Percentiles rank a stretch among this genome's conserved stretches.
phyloP scores from a whole-genome alignment of 1,139 yeast genomes.

The Casaregolazyma lundiana region DNA sequence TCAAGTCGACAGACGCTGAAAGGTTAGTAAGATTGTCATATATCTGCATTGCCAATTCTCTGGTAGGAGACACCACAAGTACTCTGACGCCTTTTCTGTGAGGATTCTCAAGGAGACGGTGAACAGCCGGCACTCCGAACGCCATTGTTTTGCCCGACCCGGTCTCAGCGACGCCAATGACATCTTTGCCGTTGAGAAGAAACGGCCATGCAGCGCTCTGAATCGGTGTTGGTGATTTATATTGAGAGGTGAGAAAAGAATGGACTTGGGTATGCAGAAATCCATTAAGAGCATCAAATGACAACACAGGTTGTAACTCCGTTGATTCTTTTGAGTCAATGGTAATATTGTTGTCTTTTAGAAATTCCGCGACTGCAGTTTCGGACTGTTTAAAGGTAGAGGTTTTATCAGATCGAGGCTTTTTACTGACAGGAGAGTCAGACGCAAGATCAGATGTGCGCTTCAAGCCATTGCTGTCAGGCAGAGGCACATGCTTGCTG shows the following conservation, averaged over 20 bases:
- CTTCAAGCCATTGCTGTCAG: constrained; percentile 36
- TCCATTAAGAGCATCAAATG: constrained; percentile 58
- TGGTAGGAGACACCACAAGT: constrained; percentile 88
- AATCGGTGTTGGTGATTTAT: constrained; percentile 91
- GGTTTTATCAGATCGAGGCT: background rate
- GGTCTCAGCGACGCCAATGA: constrained; percentile 96
- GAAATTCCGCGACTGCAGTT: constrained; percentile 59
- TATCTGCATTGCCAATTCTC: constrained; percentile 94
- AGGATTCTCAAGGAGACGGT: constrained; percentile 43
- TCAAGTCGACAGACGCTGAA: constrained; percentile 56
- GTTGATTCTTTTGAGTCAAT: constrained; percentile 60
- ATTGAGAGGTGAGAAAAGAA: constrained; percentile 45
- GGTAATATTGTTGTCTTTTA: constrained; percentile 68
- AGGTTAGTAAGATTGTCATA: constrained; percentile 74
- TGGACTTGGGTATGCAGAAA: constrained; percentile 53
- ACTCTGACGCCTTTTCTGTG: constrained; percentile 54
- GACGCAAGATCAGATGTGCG: constrained; percentile 24
- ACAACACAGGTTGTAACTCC: constrained; percentile 61
- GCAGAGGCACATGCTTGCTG: constrained; percentile 31
- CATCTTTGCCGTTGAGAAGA: constrained; percentile 73
- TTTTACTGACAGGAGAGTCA: constrained; percentile 6
- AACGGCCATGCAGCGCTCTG: constrained; percentile 98
- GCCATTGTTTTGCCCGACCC: constrained; percentile 98
- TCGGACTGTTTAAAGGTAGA: constrained; percentile 5
- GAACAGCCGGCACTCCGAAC: constrained; percentile 95